These are phyloP conservation scores for Verbascum thapsus DNA, from an alignment of 257 asterid species.

Conservation along the genomic window DNA sequence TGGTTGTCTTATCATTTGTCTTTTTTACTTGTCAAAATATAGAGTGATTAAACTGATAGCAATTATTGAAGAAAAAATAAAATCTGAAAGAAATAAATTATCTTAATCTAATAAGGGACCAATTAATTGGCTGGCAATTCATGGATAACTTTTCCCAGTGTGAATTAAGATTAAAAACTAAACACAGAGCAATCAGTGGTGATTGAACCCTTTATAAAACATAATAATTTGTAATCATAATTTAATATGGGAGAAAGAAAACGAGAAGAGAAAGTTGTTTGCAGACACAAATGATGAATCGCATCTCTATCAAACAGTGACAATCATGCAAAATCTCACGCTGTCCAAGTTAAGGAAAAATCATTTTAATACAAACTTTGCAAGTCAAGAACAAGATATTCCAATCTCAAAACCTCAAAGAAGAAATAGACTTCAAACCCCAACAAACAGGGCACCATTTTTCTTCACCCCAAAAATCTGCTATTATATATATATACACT, in stretches of 20 bases:
- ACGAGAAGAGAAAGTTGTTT: background rate
- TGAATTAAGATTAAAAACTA: background rate
- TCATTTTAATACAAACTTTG: conserved; percentile 4
- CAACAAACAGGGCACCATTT: background rate
- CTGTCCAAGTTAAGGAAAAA: conserved; percentile 21
- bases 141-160: background rate
- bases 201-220: conserved; percentile 14
- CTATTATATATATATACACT: background rate
- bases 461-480: conserved; percentile 5
- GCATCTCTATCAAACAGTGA: conserved; percentile 27
- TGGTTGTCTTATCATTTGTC: too few species aligned
- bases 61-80: too few species aligned
- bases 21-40: too few species aligned
- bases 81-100: background rate
- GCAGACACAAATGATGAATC: conserved; percentile 34
- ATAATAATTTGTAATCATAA: conserved; percentile 35
- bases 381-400: conserved; percentile 14
- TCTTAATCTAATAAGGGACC: background rate
- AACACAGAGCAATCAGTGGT: conserved; percentile 29
- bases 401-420: background rate
- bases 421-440: background rate
- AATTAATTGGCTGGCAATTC: background rate
- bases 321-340: conserved; percentile 39
- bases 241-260: conserved; percentile 7
- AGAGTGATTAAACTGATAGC: too few species aligned